Evolutionary conservation across 208 protist genomes (phyloP), one percentile per base, ranked within the genome.

Genomic region (Leishmania guyanensis): DNA sequence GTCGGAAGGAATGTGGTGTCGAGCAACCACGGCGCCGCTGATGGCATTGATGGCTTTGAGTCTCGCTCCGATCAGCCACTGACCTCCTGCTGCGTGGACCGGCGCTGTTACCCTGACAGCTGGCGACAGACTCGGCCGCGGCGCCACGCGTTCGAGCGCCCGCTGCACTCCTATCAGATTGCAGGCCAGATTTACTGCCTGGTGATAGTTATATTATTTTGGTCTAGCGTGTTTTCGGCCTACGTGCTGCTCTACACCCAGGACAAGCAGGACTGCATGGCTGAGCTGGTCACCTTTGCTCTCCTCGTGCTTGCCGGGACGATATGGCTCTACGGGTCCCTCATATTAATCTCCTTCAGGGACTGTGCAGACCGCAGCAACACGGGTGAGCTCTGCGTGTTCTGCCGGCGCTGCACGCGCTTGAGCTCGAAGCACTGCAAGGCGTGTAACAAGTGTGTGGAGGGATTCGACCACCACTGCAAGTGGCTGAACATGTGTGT

Each of bases 401-500:
- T 91, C 83, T 96, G 93, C 77, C 78, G 81, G 22, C 88, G 90
- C 36, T 88, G 76, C 64, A 96, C 93, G 22, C 53, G 81, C 53
- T 46, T 84, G 16, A 78, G 82, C 64, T 90, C 91, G 50, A 96
- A 97, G 77, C 96, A 98, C 82, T 98, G 96, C 87, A 94, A 94
- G 82, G 80, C 89, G 53, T 98, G 96, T 80, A 97, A 97, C 80
- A 96, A 96, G 84, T 98, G 96, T 74, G 89, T 97, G 8, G 77
- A 68, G 48, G 85, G 88, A 43, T 98, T 98, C 81, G 96, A 98
- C 77, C 96, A 98, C 79, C 96, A 98, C 83, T 98, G 96, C 81
- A 94, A 94, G 86, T 98, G 96, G 95, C 75, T 98, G 53, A 98
- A 98, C 85, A 91, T 92, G 80, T 98, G 96, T 82, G 86, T 98